Evolutionary conservation across 768 basidiomycete species (phyloP), one percentile per base, ranked within the genome.

Genomic region (Leccinum longicurvipes): DNA sequence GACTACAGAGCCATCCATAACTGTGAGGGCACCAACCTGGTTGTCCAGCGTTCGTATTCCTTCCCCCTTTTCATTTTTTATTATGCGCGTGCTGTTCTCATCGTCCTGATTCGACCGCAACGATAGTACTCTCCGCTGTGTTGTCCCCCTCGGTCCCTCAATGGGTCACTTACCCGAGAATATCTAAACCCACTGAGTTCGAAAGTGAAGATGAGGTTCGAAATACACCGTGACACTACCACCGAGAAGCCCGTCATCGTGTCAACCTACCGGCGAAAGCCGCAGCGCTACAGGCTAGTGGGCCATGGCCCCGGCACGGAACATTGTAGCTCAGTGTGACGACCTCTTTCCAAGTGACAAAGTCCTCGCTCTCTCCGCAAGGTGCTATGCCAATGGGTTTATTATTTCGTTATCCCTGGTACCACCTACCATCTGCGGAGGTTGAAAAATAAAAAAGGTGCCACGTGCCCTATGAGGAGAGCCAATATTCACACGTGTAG

Each of bases 61-160:
- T 27, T 54, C 36, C n/a, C n/a, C n/a, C 10, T 39, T 6, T n/a
- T 32, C 5, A 6, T 32, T 15, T 32, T 34, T 34, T 3, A 8
- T n/a, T 36, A 10, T 55, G 36, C 27, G 42, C 48, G 41, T 44
- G 41, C 49, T 23, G n/a, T 56, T 56, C 50, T 28, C 53, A 48
- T 56, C 41, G 11, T 45, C 25, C 19, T 27, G 29, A 21, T 31
- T 12, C n/a, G 27, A 14, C 32, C 5, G 28, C 24, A 29, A 51
- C 8, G 17, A 50, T 49, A 50, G 42, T 46, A 41, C 27, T 24
- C 36, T 19, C n/a, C 24, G 19, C 24, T 42, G 39, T 24, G 31
- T 42, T 42, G 8, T 47, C 36, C 42, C 7, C n/a, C 27, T 34
- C 41, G 27, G n/a, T 14, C 21, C 23, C 17, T 23, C 28, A 39